These are phyloP conservation scores for Thinopyrum elongatum DNA, from an alignment of 176 grass and related monocot genomes.

Conservation along the genomic window DNA sequence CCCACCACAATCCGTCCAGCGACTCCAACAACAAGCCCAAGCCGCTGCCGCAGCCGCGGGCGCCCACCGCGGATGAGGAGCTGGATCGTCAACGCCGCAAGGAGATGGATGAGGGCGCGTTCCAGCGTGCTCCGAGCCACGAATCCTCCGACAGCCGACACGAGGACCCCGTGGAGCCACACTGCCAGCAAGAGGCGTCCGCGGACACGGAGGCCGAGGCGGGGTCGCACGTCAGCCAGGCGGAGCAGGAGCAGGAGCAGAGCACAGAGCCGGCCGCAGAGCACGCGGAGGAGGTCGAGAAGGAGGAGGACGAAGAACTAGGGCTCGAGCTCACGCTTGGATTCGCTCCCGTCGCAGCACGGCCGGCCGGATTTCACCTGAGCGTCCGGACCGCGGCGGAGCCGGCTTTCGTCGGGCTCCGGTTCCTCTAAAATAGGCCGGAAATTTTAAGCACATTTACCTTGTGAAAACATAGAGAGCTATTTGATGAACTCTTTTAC, in stretches of 20 bases:
- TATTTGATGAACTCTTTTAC: constrained; percentile 2
- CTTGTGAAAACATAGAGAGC: constrained; percentile 2
- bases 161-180: not conserved
- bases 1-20: not conserved
- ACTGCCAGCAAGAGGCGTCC: not conserved
- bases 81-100: not conserved
- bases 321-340: constrained; percentile 50
- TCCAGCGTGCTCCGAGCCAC: not conserved
- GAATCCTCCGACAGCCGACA: constrained; percentile 19
- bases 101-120: not conserved
- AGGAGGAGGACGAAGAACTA: not conserved
- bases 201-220: constrained; percentile 31
- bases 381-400: not conserved
- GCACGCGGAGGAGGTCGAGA: not conserved
- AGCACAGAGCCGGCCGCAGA: not conserved
- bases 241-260: constrained; percentile 16
- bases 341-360: constrained; percentile 13
- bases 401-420: constrained; percentile 15
- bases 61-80: not conserved
- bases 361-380: not conserved
- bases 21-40: not conserved
- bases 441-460: not conserved
- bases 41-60: not conserved
- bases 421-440: constrained; percentile 6
- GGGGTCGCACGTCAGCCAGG: constrained; percentile 59